Evolutionary conservation across 108 stramenopile genomes (phyloP), one percentile per base, ranked within the genome.

Genomic region (Fragilaria radians): DNA sequence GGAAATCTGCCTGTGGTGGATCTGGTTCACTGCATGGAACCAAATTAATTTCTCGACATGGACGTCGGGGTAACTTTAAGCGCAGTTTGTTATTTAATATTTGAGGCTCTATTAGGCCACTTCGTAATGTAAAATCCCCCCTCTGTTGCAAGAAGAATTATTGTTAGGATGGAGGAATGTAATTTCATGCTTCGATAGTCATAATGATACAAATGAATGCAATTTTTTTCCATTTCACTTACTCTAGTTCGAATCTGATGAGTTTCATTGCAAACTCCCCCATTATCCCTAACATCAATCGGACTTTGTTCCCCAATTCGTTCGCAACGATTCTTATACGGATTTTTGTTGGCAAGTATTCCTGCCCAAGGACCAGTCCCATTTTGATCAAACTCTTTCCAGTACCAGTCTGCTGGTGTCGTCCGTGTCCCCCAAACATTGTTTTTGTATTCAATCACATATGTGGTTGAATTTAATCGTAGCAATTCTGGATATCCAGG

Each of bases 1-100:
- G 83, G 60, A 88, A 88, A 58, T 91, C 90, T n/a, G 83, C 78
- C 53, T 54, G 42, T 21, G 80, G 80, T 28, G 80, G 80, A 77
- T 81, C 76, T 4, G 80, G 80, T 52, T 77, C 76, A 22, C 33
- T 25, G 59, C 71, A 72, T 0, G 31, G 53, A 0, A 45, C 34
- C 34, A 52, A 57, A 36, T 33, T 52, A 59, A 72, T 17, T 57
- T 78, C 60, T 5, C 24, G 5, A 51, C 77, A 82, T 0, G 73
- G 73, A 26, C 81, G 63, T 29, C 74, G 77, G 32, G 59, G 48
- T 34, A 54, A 74, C 29, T 51, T 32, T 27, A 75, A 52, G 9
- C 73, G 70, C 32, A 81, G 59, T 47, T 81, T 81, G 57, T 65
- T 81, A 19, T 34, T 57, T 32, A 27, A n/a, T 14, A 57, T 57